Conservation (phyloP, 164 flowering plant species). For the Umbilicus rupestris region DNA sequence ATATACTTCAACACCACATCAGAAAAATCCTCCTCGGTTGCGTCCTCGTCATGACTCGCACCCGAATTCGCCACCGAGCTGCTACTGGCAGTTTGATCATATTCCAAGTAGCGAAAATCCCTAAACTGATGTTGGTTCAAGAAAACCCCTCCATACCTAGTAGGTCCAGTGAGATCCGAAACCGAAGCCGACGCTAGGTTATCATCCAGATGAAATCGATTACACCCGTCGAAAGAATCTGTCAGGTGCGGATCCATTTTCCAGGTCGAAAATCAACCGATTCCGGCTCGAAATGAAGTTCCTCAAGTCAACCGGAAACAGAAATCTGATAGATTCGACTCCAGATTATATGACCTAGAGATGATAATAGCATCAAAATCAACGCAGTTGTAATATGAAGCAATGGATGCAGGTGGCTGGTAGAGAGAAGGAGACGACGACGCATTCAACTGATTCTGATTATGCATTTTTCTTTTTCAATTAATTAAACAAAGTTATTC, state of each 20-base stretch:
- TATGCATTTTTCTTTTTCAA: too few species aligned
- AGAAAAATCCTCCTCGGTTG: slow-evolving; percentile 62
- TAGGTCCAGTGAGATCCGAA: neutral
- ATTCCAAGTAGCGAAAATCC: slow-evolving; percentile 15
- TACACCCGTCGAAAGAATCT: neutral
- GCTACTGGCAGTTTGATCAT: slow-evolving; percentile 13
- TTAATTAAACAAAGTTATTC: too few species aligned
- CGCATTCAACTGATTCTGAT: too few species aligned
- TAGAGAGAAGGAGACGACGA: too few species aligned
- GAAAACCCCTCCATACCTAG: neutral
- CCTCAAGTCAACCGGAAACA: too few species aligned
- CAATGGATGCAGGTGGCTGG: too few species aligned
- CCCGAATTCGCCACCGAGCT: slow-evolving; percentile 4
- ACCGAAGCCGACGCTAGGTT: neutral
- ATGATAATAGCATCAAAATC: too few species aligned
- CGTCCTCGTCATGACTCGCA: slow-evolving; percentile 30
- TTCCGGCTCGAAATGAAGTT: too few species aligned
- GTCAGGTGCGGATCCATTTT: neutral
- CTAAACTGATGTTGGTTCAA: slow-evolving; percentile 14
- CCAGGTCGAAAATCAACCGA: neutral
- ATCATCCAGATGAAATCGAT: neutral
- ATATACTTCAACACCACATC: slow-evolving; percentile 62
- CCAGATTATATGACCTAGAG: too few species aligned
- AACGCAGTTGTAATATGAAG: too few species aligned
- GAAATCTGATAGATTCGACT: too few species aligned